Evolutionary conservation across 2,329 filamentous ascomycete species (phyloP).

Genomic region (Paecilomyces variotii): DNA sequence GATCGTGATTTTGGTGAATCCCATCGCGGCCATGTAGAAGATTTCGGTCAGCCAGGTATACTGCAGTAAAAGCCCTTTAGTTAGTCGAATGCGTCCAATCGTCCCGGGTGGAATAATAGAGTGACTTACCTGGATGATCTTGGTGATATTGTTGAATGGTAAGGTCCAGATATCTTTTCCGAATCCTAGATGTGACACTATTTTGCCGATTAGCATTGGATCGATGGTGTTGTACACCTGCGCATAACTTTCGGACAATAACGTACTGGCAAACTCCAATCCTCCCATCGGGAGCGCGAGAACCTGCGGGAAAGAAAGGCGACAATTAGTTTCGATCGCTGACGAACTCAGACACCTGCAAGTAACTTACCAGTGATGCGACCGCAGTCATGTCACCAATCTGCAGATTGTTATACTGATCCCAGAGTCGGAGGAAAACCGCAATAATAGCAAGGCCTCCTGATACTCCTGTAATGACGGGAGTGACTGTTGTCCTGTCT

Average conservation of each 20-base stretch:
- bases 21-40: conserved; percentile 42
- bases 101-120: not conserved
- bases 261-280: conserved; percentile 8
- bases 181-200: not conserved
- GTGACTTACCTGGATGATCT: not conserved
- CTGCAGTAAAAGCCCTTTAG: not conserved
- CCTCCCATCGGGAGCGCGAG: conserved; percentile 7
- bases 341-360: not conserved
- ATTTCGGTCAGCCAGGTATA: conserved; percentile 21
- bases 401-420: not conserved
- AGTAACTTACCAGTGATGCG: not conserved
- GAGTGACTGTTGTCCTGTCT: not conserved
- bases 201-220: not conserved
- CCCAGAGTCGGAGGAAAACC: conserved; percentile 5
- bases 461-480: conserved; percentile 4
- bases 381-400: not conserved
- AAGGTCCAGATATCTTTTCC: not conserved
- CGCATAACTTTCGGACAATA: not conserved
- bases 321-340: not conserved
- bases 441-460: conserved; percentile 6
- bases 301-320: not conserved
- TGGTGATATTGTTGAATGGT: not conserved
- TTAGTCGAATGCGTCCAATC: not conserved
- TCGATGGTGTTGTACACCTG: not conserved
- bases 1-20: conserved; percentile 45